Conservation (phyloP, 2,329 filamentous ascomycete genomes). For the Stachybotrys chlorohalonatus region DNA sequence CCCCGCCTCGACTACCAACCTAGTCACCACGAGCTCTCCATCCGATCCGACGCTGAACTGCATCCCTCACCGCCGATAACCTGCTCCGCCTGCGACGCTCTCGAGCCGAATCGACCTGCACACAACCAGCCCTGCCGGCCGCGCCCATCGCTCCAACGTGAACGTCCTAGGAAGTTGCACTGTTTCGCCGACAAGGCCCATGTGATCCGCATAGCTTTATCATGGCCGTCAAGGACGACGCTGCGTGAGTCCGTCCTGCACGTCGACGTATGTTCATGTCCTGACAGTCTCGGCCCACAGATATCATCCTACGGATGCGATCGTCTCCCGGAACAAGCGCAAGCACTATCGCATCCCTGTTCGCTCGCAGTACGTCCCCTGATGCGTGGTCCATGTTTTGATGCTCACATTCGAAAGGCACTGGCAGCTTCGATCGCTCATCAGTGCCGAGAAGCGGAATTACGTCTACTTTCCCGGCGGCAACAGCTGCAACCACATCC, state of each 20-base stretch:
- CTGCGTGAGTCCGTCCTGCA: constrained; percentile 29
- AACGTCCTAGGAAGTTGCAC: too few relatives aligned
- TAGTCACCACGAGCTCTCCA: too few relatives aligned
- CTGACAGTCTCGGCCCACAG: neutral
- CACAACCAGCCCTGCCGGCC: neutral
- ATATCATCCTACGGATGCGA: constrained; percentile 55
- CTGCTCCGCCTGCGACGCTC: too few relatives aligned
- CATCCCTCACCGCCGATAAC: too few relatives aligned
- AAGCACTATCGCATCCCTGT: constrained; percentile 62
- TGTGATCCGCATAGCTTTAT: neutral
- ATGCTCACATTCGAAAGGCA: constrained; percentile 42
- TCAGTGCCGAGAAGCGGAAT: constrained; percentile 70
- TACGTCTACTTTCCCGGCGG: constrained; percentile 79
- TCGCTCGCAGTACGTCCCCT: constrained; percentile 48
- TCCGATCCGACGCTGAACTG: too few relatives aligned
- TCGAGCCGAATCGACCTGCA: neutral
- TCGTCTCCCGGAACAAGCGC: constrained; percentile 51
- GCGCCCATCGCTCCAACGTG: too few relatives aligned
- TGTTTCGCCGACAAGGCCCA: neutral
- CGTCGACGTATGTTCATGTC: constrained; percentile 1
- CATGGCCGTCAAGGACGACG: constrained; percentile 49
- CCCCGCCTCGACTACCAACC: neutral
- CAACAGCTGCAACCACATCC: constrained; percentile 54
- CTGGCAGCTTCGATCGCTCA: constrained; percentile 83
- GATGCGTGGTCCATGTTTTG: constrained; percentile 11